Evolutionary conservation across 805 yeast species (phyloP).

Genomic region (Candida silvicultrix): DNA sequence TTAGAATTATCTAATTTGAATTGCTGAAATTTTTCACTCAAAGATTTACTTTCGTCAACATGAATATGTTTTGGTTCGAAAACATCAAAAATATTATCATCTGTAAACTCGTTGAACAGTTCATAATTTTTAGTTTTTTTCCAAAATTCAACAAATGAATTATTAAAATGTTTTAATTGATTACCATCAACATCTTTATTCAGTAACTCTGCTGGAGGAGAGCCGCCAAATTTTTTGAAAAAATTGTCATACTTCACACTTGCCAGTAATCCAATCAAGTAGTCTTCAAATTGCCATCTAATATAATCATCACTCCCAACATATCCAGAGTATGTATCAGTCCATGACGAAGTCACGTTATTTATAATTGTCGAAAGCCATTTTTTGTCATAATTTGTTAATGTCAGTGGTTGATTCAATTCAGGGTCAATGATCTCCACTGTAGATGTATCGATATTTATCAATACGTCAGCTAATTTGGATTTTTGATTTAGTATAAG

Average conservation of each 20-base stretch:
- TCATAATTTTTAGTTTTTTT: conserved; percentile 45
- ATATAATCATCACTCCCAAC: conserved; percentile 84
- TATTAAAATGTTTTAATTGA: conserved; percentile 35
- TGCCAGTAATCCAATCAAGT: conserved; percentile 68
- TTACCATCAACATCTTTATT: conserved; percentile 22
- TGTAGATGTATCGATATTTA: conserved; percentile 52
- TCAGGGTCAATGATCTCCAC: conserved; percentile 41
- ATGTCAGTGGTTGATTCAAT: conserved; percentile 37
- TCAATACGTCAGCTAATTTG: conserved; percentile 60
- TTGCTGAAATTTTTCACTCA: conserved; percentile 23
- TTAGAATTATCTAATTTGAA: conserved; percentile 24
- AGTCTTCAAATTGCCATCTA: conserved; percentile 85
- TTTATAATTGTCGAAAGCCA: conserved; percentile 59
- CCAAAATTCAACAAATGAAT: conserved; percentile 47
- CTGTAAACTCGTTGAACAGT: conserved; percentile 51
- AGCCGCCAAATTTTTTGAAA: conserved; percentile 29
- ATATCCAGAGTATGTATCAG: conserved; percentile 42
- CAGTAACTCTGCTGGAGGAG: conserved; percentile 26
- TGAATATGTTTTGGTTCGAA: conserved; percentile 41
- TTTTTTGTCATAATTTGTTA: conserved; percentile 59
- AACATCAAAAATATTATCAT: conserved; percentile 62
- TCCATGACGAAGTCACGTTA: conserved; percentile 33
- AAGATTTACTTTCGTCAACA: conserved; percentile 14
- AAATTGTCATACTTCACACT: conserved; percentile 66
- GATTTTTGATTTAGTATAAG: conserved; percentile 60